Base-by-base conservation (phyloP, 208 protist species). In the Leishmania braziliensis region DNA sequence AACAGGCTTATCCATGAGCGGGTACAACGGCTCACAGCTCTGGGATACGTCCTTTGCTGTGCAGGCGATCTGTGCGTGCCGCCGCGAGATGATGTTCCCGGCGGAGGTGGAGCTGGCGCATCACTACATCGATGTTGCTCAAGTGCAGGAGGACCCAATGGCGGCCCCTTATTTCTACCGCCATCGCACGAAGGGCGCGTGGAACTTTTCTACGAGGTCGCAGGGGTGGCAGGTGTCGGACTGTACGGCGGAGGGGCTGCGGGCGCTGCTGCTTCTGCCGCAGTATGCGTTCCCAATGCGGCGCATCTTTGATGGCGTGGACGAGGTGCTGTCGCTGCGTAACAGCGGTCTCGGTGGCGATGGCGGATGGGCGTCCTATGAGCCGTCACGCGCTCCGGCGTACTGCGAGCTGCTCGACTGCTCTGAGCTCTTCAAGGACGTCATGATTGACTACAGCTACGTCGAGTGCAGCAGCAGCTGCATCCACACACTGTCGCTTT, bases 381-480 rank as follows among this genome's bases (percentile, higher is more conserved):
- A 99, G 83, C 84, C 91, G 29, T 95, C 86, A n/a, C 93, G 98
- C 68, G 97, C 89, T 23, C 94, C 94, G 53, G 29, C 26, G 58
- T 98, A 96, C 86, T 90, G 96, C 60, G 99, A 99, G 87, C 88
- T 93, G 51, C 86, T 99, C 36, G 98, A 99, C 89, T 98, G 98
- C 73, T 89, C 98, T 20, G 98, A 99, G 85, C 88, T 99, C 20
- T 99, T 99, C 89, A 98, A 97, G 80, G 97, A 99, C 74, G 99
- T 99, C 80, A 99, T 99, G 98, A 93, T 99, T 33, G 98, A 99
- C 79, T 99, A 99, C 90, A 90, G 80, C 26, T 99, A 99, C 86
- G 93, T 95, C 6, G 99, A 99, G 89, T 99, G 98, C 88, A 98
- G 93, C 63, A 97, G 94, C 65, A 98, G 98, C 60, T 99, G 95